Evolutionary conservation across 2,329 filamentous ascomycete genomes (phyloP).

Genomic region (Calonectria pseudoreteaudii): DNA sequence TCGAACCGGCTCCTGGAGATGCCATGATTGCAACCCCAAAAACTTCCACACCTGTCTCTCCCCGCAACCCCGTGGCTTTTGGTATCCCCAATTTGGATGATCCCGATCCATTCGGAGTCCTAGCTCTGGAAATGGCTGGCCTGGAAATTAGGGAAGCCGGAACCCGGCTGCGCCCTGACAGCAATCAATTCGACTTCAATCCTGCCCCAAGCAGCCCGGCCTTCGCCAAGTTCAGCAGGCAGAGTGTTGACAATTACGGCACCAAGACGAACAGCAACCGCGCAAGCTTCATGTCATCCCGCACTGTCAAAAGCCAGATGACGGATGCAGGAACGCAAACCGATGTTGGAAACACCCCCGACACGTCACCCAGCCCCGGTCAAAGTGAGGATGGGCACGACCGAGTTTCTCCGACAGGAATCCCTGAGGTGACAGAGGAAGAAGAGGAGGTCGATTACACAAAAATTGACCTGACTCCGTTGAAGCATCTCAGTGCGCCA

Average conservation of each 20-base stretch:
- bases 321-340: constrained; percentile 78
- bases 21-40: constrained; percentile 65
- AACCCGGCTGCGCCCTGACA: constrained; percentile 73
- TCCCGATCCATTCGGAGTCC: constrained; percentile 91
- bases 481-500: constrained; percentile 57
- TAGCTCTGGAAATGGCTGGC: constrained; percentile 90
- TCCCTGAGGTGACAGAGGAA: constrained; percentile 54
- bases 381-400: constrained; percentile 65
- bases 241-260: constrained; percentile 75
- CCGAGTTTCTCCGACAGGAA: constrained; percentile 54
- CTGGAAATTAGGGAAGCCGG: constrained; percentile 93
- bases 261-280: constrained; percentile 71
- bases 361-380: constrained; percentile 65
- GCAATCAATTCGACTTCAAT: constrained; percentile 85
- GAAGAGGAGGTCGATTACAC: constrained; percentile 71
- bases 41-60: constrained; percentile 49
- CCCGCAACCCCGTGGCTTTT: constrained; percentile 65
- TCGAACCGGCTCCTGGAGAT: constrained; percentile 81
- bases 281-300: constrained; percentile 80
- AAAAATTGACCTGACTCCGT: constrained; percentile 65
- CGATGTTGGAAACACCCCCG: constrained; percentile 63
- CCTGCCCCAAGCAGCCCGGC: constrained; percentile 81
- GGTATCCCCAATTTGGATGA: constrained; percentile 84
- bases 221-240: constrained; percentile 68
- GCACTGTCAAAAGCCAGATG: constrained; percentile 76